A percentile compares a stretch with the other conserved stretches of the same genome.
Evolutionary conservation across 192 early-diverging fungal genomes (phyloP).

Genomic region (Backusella liffmaniae): DNA sequence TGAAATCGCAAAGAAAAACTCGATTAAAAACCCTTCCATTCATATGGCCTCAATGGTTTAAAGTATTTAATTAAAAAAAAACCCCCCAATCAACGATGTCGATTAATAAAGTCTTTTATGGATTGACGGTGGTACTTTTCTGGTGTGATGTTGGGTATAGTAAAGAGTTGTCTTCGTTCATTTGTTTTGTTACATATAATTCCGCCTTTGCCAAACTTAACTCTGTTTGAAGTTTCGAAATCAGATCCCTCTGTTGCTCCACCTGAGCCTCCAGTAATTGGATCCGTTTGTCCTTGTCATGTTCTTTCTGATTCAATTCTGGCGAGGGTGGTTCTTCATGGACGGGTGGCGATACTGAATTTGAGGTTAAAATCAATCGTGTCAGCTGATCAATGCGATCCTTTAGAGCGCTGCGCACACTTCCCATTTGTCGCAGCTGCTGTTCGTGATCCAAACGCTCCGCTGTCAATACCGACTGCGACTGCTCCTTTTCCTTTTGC

Average conservation of each 20-base stretch:
- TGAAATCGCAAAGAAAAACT: not conserved
- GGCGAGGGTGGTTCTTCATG: slow-evolving; percentile 10
- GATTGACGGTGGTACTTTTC: not conserved
- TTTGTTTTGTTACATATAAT: slow-evolving; percentile 14
- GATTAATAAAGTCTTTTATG: not conserved
- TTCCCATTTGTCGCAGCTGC: slow-evolving; percentile 49
- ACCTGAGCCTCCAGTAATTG: slow-evolving; percentile 7
- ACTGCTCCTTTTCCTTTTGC: slow-evolving; percentile 52
- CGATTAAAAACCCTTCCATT: no score
- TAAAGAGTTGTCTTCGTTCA: not conserved
- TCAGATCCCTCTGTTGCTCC: not conserved
- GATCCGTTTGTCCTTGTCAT: slow-evolving; percentile 21
- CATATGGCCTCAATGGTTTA: no score
- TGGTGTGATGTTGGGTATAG: not conserved
- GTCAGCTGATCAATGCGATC: slow-evolving; percentile 84
- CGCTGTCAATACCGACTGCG: slow-evolving; percentile 35
- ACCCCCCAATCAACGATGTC: no score
- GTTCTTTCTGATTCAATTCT: not conserved
- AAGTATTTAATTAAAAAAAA: no score
- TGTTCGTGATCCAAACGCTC: slow-evolving; percentile 51
- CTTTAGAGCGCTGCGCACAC: slow-evolving; percentile 71
- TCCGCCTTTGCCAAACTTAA: slow-evolving; percentile 46
- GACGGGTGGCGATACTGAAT: slow-evolving; percentile 48
- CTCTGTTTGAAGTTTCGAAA: slow-evolving; percentile 35
- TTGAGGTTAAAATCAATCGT: slow-evolving; percentile 74